phyloP scores from a whole-genome alignment of 345 rosid genomes.

The Moringa oleifera region DNA sequence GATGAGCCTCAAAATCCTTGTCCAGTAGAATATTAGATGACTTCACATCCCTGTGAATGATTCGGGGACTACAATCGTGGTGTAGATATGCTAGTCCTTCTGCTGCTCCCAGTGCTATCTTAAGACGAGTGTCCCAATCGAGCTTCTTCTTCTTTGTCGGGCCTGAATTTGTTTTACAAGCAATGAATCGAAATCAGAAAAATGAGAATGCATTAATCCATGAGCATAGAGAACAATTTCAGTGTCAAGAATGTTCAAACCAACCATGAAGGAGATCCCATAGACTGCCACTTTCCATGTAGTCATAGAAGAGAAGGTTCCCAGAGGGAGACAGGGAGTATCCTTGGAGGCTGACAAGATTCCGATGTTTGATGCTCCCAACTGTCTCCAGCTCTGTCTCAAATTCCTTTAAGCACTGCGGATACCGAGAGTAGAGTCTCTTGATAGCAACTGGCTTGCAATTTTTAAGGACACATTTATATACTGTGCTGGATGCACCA shows the following conservation, averaged over 20 bases:
- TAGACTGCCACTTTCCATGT: slow-evolving; percentile 97
- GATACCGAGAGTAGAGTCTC: slow-evolving; percentile 79
- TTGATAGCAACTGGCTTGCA: slow-evolving; percentile 96
- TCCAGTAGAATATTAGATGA: slow-evolving; percentile 86
- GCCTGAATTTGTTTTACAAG: slow-evolving; percentile 30
- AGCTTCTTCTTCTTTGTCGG: slow-evolving; percentile 71
- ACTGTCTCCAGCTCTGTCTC: slow-evolving; percentile 89
- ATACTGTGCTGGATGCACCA: slow-evolving; percentile 94
- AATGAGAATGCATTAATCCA: too few species aligned
- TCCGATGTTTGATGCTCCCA: slow-evolving; percentile 89
- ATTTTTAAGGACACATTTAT: slow-evolving; percentile 87
- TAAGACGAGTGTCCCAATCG: slow-evolving; percentile 79
- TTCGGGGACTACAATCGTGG: slow-evolving; percentile 92
- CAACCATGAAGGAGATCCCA: slow-evolving; percentile 95
- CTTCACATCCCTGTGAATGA: slow-evolving; percentile 93
- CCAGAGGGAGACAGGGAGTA: slow-evolving; percentile 77
- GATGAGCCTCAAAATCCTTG: slow-evolving; percentile 84
- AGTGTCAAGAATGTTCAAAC: slow-evolving; percentile 12
- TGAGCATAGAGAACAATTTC: too few species aligned
- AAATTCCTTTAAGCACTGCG: slow-evolving; percentile 77
- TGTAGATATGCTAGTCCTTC: slow-evolving; percentile 91
- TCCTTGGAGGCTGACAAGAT: slow-evolving; percentile 88
- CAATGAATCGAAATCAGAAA: too few species aligned
- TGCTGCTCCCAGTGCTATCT: slow-evolving; percentile 87
- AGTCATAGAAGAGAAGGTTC: slow-evolving; percentile 91